Base-by-base conservation (phyloP, 2,329 filamentous ascomycete genomes). In the Aspergillus sp. region DNA sequence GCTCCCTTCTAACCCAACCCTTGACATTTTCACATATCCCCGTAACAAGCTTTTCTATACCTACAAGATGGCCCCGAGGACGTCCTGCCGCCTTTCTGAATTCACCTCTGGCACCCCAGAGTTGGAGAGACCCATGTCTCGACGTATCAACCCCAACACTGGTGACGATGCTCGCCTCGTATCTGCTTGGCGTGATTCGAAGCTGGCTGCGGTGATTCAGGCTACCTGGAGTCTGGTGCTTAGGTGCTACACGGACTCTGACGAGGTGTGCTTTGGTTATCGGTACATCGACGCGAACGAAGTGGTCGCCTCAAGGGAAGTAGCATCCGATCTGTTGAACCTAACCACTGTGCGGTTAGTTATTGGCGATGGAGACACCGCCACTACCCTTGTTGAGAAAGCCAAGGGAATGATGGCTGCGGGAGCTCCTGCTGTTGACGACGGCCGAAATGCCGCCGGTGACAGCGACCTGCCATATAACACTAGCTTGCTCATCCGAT, bases 251-350 rank as follows among this genome's bases (percentile, higher is more conserved):
- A 79, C 79, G 13, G 77, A 74, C 3, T 77, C 77, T 15, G 76
- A 82, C 53, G 79, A 83, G 64, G 78, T 83, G 4, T 73, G 80
- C 25, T 84, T 83, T 69, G 82, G 80, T 22, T 78, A 76, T 56
- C 72, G 77, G 59, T 67, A 75, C 59, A 65, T 73, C 51, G 70
- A 69, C 25, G 66, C 60, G 49, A 66, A 69, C 54, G 59, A 7
- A 62, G 13, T 19, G n/a, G 55, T 31, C 50, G 64, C 22, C 54
- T 28, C 49, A 13, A 34, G 15, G n/a, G 50, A 22, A 52, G 50
- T 19, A 52, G 63, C 61, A 65, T 62, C 64, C 45, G 61, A 52
- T 30, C 34, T 30, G 48, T 54, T 64, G 53, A 62, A 62, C 19
- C 57, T 69, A 30, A 66, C 68, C 15, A 62, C 66, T 1, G 65